Conservation (phyloP, 23 red algal genomes). For the Chondrus crispus region DNA sequence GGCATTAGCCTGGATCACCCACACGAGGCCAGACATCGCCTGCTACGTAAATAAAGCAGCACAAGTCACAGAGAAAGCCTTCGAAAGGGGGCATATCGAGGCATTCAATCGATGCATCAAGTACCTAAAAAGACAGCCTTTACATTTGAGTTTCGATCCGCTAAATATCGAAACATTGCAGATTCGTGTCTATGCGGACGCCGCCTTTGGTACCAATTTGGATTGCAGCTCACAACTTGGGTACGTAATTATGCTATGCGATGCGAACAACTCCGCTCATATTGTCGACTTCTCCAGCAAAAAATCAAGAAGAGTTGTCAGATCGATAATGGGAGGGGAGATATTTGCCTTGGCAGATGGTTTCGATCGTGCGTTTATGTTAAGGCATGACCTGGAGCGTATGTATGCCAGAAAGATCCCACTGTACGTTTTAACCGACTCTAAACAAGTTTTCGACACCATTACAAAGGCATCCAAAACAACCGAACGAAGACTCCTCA, state of each 20-base stretch:
- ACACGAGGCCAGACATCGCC: not conserved
- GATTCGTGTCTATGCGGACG: not conserved
- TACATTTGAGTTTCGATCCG: not conserved
- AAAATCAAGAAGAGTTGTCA: not conserved
- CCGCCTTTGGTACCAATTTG: not conserved
- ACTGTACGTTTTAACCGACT: not conserved
- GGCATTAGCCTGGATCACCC: not conserved
- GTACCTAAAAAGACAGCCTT: not conserved
- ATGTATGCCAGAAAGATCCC: not conserved
- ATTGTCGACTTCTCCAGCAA: not conserved
- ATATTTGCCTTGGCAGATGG: constrained; percentile 10
- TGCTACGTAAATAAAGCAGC: not conserved
- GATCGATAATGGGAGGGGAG: not conserved
- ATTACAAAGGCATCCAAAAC: not conserved
- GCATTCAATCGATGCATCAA: not conserved
- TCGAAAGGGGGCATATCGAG: not conserved
- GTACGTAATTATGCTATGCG: constrained; percentile 21
- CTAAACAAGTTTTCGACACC: not conserved
- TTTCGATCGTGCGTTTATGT: not conserved
- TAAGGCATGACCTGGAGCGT: not conserved
- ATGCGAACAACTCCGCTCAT: not conserved
- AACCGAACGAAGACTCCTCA: not conserved
- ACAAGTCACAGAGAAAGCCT: not conserved
- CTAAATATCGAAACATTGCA: not conserved
- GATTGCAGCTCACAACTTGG: not conserved